A percentile compares a stretch with the other conserved stretches of the same genome.
These are phyloP conservation scores for Fusarium haematococcum DNA, from an alignment of 2,329 filamentous ascomycete species.

Conservation along the genomic window DNA sequence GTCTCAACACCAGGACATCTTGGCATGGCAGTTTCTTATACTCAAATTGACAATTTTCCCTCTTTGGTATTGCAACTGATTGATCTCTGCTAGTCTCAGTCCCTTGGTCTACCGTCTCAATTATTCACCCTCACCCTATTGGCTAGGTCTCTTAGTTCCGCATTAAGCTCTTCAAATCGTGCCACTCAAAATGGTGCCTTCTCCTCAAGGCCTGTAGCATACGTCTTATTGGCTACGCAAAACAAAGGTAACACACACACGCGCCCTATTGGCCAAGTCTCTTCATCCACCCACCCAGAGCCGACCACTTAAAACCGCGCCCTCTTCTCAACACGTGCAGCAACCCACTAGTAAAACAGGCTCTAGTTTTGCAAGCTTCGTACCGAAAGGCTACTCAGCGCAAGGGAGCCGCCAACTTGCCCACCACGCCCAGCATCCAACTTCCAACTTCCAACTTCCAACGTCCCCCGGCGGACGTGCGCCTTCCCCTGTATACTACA, in stretches of 20 bases:
- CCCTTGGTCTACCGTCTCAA: neutral
- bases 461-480: neutral
- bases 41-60: constrained; percentile 4
- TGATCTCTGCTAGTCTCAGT: neutral
- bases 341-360: constrained; percentile 3
- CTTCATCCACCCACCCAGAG: constrained; percentile 1
- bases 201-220: neutral
- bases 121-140: neutral
- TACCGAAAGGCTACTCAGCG: constrained; percentile 17
- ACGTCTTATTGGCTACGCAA: neutral
- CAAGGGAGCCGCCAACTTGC: constrained; percentile 15
- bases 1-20: constrained; percentile 2
- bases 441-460: neutral
- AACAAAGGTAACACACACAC: neutral
- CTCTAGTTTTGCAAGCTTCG: neutral
- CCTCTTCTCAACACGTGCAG: constrained; percentile 1
- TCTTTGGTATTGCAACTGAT: neutral
- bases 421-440: neutral
- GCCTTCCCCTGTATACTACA: neutral
- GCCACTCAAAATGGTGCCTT: neutral
- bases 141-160: neutral
- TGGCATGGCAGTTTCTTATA: constrained; percentile 1
- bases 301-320: constrained; percentile 8
- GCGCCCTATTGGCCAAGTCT: neutral
- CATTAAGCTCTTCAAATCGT: too few relatives aligned